Conservation (phyloP, 768 basidiomycete species). For the Auricularia sp. region DNA sequence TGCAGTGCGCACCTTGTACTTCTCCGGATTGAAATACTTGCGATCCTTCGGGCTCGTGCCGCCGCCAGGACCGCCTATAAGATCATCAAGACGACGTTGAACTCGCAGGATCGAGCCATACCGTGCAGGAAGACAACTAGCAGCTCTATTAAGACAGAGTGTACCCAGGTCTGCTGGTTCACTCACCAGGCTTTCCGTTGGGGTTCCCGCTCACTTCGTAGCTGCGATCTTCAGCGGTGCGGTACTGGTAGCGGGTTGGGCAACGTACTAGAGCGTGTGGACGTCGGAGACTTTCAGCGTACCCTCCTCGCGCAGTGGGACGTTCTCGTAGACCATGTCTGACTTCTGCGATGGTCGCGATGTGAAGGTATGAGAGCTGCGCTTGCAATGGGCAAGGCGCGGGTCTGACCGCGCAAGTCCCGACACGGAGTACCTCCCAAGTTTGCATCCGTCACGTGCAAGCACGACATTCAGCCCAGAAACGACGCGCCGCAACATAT, state of each 20-base stretch:
- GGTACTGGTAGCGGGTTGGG: conserved; percentile 7
- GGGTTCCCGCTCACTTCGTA: conserved; percentile 76
- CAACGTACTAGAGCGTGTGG: conserved; percentile 63
- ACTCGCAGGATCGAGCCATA: conserved; percentile 16
- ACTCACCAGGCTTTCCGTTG: conserved; percentile 58
- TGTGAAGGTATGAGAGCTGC: no score
- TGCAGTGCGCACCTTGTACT: conserved; percentile 54
- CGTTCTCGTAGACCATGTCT: conserved; percentile 39
- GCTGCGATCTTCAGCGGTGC: conserved; percentile 27
- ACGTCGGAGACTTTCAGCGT: conserved; percentile 61
- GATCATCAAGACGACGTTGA: conserved; percentile 6
- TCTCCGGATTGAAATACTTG: conserved; percentile 70
- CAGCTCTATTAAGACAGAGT: not conserved
- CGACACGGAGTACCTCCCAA: no score
- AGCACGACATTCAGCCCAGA: no score
- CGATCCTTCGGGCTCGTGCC: conserved; percentile 60
- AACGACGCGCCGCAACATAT: no score
- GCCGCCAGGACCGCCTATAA: conserved; percentile 71
- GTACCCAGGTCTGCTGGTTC: not conserved
- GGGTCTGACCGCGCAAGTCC: no score
- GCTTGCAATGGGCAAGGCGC: no score
- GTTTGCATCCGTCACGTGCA: no score
- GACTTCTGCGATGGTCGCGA: not conserved
- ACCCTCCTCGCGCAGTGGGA: conserved; percentile 54
- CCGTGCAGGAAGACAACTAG: conserved; percentile 76